These are phyloP conservation scores for Volvox carteri DNA, from an alignment of 163 green algal genomes.

Conservation along the genomic window DNA sequence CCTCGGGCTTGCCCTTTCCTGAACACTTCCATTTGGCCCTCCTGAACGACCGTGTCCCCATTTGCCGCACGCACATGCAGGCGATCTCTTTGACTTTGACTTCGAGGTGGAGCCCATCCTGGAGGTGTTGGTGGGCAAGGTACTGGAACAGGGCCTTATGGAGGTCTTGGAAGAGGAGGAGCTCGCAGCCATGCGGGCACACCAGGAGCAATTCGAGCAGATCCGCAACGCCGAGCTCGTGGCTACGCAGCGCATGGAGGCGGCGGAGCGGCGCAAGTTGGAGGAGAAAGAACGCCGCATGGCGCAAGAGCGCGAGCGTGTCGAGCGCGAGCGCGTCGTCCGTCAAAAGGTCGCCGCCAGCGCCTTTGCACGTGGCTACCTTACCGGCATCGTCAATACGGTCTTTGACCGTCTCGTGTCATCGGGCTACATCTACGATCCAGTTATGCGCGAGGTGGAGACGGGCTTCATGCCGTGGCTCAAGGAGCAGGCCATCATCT, in stretches of 20 bases:
- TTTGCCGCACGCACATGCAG: conserved; percentile 60
- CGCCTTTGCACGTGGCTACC: conserved; percentile 86
- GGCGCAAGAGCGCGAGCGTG: conserved; percentile 80
- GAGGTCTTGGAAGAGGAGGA: conserved; percentile 94
- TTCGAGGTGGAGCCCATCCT: conserved; percentile 92
- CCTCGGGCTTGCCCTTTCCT: too few relatives aligned
- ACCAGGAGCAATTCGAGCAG: conserved; percentile 89
- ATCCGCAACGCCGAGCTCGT: conserved; percentile 87
- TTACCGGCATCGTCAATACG: conserved; percentile 81
- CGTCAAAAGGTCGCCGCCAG: conserved; percentile 85
- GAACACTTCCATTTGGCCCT: too few relatives aligned
- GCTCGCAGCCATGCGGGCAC: conserved; percentile 85
- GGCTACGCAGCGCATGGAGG: conserved; percentile 89
- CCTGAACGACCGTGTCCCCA: not conserved
- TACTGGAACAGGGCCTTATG: conserved; percentile 91
- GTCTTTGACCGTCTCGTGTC: conserved; percentile 81
- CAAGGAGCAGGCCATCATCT: conserved; percentile 66
- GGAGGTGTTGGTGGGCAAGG: conserved; percentile 92
- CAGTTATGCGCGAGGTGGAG: conserved; percentile 84
- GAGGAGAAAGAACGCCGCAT: conserved; percentile 83
- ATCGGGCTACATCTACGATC: conserved; percentile 87
- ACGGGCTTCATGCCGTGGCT: conserved; percentile 87
- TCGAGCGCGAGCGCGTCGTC: conserved; percentile 79
- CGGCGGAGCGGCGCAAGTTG: conserved; percentile 85
- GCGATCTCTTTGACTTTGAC: conserved; percentile 95